A percentile compares a stretch with the other conserved stretches of the same genome.
These are phyloP conservation scores for Phytophthora aleatoria DNA, from an alignment of 352 stramenopile genomes.

Conservation along the genomic window DNA sequence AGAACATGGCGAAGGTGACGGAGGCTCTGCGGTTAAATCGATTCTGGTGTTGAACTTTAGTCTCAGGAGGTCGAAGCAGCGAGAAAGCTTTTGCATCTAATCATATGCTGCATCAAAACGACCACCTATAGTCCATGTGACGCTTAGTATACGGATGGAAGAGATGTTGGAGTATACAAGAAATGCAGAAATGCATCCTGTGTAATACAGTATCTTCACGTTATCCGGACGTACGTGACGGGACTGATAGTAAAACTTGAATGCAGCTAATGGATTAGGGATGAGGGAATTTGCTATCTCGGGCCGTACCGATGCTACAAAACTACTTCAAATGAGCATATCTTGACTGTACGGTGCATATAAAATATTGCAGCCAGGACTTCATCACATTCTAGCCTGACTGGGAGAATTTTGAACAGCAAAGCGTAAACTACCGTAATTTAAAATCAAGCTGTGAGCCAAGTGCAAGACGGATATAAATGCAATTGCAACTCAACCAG, in stretches of 20 bases:
- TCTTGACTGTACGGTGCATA: too few relatives aligned
- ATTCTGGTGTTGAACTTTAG: conserved; percentile 29
- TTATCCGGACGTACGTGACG: conserved; percentile 19
- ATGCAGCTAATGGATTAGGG: too few relatives aligned
- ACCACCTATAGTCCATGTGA: conserved; percentile 9
- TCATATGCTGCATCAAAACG: conserved; percentile 34
- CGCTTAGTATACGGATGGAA: conserved; percentile 11
- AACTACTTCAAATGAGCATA: too few relatives aligned
- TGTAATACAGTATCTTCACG: background rate
- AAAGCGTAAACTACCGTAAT: too few relatives aligned
- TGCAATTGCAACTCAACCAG: conserved; percentile 38
- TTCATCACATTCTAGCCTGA: too few relatives aligned
- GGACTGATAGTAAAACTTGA: background rate
- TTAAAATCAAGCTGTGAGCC: too few relatives aligned
- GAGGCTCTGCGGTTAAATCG: conserved; percentile 4
- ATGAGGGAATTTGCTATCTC: too few relatives aligned
- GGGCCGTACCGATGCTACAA: too few relatives aligned
- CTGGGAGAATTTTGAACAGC: too few relatives aligned
- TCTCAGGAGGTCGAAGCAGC: conserved; percentile 4
- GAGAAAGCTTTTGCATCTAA: conserved; percentile 30
- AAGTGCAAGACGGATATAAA: too few relatives aligned
- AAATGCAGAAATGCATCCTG: background rate
- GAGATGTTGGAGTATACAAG: background rate
- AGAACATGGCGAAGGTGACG: conserved; percentile 23
- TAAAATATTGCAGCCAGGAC: too few relatives aligned